These are phyloP conservation scores for Globisporangium uncinulatum DNA, from an alignment of 352 stramenopile genomes.

Conservation along the genomic window DNA sequence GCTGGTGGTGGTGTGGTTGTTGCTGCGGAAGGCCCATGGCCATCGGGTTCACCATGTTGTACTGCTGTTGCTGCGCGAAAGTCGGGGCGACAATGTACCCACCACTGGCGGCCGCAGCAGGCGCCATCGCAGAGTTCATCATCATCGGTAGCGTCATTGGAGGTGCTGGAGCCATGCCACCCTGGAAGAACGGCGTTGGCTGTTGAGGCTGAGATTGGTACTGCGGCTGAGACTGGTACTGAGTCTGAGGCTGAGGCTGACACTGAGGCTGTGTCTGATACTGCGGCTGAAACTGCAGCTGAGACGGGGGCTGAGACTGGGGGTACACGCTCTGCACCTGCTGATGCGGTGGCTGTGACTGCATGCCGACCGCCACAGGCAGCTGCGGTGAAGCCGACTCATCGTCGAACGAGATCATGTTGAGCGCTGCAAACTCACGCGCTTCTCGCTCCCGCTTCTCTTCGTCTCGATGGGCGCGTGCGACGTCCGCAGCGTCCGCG, in stretches of 20 bases:
- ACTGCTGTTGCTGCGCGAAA: conserved; percentile 16
- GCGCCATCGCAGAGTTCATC: background rate
- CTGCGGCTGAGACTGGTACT: background rate
- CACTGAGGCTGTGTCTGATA: no score
- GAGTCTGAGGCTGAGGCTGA: background rate
- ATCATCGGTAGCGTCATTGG: background rate
- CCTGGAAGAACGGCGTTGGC: background rate
- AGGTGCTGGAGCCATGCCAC: conserved; percentile 2
- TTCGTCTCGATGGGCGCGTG: conserved; percentile 43
- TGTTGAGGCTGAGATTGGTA: background rate
- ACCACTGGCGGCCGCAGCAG: background rate
- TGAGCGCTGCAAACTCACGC: conserved; percentile 54
- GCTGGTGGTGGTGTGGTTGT: no score
- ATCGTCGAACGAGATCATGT: conserved; percentile 81
- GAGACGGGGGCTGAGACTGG: background rate
- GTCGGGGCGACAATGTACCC: conserved; percentile 6
- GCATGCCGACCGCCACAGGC: background rate
- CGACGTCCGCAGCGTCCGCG: conserved; percentile 26
- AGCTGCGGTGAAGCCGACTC: conserved; percentile 1
- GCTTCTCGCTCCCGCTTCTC: conserved; percentile 47
- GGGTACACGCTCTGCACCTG: background rate
- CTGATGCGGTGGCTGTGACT: conserved; percentile 9
- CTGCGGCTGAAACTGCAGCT: background rate
- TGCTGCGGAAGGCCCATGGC: conserved; percentile 12
- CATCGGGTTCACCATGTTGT: conserved; percentile 17